phyloP scores from a whole-genome alignment of 495 filamentous ascomycete species.

The Aspergillus conjunctus region DNA sequence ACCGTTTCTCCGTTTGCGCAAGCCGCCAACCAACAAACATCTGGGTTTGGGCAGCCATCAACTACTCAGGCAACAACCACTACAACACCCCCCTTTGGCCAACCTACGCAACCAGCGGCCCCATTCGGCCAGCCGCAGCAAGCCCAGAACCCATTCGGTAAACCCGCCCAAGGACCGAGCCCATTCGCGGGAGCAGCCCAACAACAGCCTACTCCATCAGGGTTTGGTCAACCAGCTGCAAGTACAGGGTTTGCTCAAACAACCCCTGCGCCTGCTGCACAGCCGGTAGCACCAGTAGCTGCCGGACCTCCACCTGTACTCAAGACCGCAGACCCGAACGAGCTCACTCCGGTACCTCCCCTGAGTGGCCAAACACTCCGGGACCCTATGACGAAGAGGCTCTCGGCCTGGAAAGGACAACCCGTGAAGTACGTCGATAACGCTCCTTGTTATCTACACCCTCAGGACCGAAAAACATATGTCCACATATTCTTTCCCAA shows the following conservation, averaged over 20 bases:
- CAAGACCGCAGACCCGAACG: slow-evolving; percentile 33
- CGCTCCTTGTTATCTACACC: slow-evolving; percentile 52
- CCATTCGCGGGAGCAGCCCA: slow-evolving; percentile 19
- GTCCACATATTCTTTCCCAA: slow-evolving; percentile 69
- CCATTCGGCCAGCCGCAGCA: slow-evolving; percentile 29
- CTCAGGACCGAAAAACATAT: slow-evolving; percentile 48
- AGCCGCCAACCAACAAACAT: slow-evolving; percentile 27
- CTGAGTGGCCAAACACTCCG: slow-evolving; percentile 42
- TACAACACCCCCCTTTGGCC: slow-evolving; percentile 34
- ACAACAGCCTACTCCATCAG: slow-evolving; percentile 27
- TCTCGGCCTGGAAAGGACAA: slow-evolving; percentile 57
- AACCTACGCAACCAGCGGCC: slow-evolving; percentile 34
- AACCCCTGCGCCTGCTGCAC: neutral
- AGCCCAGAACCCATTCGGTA: slow-evolving; percentile 31
- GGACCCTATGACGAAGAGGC: slow-evolving; percentile 37
- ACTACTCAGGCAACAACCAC: slow-evolving; percentile 20
- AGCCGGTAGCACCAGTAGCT: slow-evolving; percentile 20
- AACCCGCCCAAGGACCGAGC: slow-evolving; percentile 26
- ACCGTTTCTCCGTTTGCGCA: slow-evolving; percentile 37
- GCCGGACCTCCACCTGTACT: slow-evolving; percentile 37
- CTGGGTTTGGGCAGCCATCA: slow-evolving; percentile 35
- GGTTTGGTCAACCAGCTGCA: slow-evolving; percentile 9
- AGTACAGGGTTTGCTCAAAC: neutral
- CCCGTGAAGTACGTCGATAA: slow-evolving; percentile 55
- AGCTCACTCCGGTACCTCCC: slow-evolving; percentile 41